These are phyloP conservation scores for Suillus spraguei DNA, from an alignment of 768 basidiomycete species.

Conservation along the genomic window DNA sequence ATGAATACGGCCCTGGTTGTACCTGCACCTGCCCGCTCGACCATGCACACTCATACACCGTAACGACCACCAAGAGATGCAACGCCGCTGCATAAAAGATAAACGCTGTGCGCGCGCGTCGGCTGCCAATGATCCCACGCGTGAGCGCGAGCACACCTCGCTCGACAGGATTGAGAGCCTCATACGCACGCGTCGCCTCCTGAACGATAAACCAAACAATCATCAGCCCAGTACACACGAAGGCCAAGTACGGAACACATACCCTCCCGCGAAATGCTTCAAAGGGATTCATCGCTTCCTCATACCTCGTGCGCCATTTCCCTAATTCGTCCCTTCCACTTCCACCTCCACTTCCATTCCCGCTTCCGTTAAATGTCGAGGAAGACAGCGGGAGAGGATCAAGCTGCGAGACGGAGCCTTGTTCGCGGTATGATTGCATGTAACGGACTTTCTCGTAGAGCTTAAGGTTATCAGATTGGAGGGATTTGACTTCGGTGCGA, in stretches of 20 bases:
- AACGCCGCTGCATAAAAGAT: conserved; percentile 82
- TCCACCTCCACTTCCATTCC: conserved; percentile 39
- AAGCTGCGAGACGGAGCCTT: conserved; percentile 63
- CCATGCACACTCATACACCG: conserved; percentile 71
- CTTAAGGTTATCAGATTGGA: conserved; percentile 96
- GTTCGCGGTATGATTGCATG: conserved; percentile 95
- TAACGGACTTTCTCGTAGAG: conserved; percentile 99
- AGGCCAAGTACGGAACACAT: conserved; percentile 34
- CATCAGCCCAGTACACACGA: neutral
- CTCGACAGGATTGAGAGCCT: conserved; percentile 90
- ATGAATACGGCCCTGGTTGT: conserved; percentile 48
- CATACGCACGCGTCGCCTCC: conserved; percentile 95
- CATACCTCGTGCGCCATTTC: conserved; percentile 89
- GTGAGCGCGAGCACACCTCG: conserved; percentile 85
- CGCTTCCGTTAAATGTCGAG: conserved; percentile 33
- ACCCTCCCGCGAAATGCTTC: conserved; percentile 96
- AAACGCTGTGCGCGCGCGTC: conserved; percentile 87
- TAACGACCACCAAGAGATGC: conserved; percentile 82
- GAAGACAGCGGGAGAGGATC: conserved; percentile 60
- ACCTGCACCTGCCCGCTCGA: conserved; percentile 53
- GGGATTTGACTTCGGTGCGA: conserved; percentile 86
- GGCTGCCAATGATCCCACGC: conserved; percentile 83
- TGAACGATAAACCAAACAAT: conserved; percentile 34
- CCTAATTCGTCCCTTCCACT: conserved; percentile 72
- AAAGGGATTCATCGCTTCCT: conserved; percentile 98